Evolutionary conservation across 805 yeast genomes (phyloP).

Genomic region (Hanseniaspora taiwanica): DNA sequence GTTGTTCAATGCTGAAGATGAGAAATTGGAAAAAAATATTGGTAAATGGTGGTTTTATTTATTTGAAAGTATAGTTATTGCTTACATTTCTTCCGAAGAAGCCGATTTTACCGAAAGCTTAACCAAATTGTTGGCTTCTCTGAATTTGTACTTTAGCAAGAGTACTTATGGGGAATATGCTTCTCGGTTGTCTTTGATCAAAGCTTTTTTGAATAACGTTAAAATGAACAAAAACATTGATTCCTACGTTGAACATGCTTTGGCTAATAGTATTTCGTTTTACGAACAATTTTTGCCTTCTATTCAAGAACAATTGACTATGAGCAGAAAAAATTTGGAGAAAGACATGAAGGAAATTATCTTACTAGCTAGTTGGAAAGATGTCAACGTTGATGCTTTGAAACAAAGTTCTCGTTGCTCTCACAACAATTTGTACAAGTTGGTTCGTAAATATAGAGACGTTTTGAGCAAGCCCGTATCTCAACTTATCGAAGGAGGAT

Average conservation of each 20-base stretch:
- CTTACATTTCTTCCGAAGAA: constrained; percentile 25
- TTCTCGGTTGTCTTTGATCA: constrained; percentile 44
- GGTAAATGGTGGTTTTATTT: constrained; percentile 90
- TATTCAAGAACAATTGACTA: constrained; percentile 33
- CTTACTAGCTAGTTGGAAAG: constrained; percentile 91
- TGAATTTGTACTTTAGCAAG: constrained; percentile 64
- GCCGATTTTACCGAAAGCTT: constrained; percentile 2
- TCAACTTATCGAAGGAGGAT: constrained; percentile 46
- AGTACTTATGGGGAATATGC: constrained; percentile 64
- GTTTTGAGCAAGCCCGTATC: constrained; percentile 40
- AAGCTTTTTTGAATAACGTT: constrained; percentile 35
- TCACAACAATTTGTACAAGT: constrained; percentile 70
- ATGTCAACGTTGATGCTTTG: constrained; percentile 83
- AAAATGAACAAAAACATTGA: constrained; percentile 40
- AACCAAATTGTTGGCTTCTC: constrained; percentile 34
- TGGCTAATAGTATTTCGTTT: constrained; percentile 34
- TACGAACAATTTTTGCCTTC: constrained; percentile 50
- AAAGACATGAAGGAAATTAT: constrained; percentile 80
- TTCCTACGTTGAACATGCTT: constrained; percentile 14
- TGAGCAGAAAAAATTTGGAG: constrained; percentile 42
- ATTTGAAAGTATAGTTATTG: constrained; percentile 61
- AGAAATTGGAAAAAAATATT: constrained; percentile 30
- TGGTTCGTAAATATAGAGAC: constrained; percentile 69
- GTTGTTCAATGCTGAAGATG: constrained; percentile 54
- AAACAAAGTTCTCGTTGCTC: constrained; percentile 89